Evolutionary conservation across 352 stramenopile species (phyloP).

Genomic region (Globisporangium emineosum): DNA sequence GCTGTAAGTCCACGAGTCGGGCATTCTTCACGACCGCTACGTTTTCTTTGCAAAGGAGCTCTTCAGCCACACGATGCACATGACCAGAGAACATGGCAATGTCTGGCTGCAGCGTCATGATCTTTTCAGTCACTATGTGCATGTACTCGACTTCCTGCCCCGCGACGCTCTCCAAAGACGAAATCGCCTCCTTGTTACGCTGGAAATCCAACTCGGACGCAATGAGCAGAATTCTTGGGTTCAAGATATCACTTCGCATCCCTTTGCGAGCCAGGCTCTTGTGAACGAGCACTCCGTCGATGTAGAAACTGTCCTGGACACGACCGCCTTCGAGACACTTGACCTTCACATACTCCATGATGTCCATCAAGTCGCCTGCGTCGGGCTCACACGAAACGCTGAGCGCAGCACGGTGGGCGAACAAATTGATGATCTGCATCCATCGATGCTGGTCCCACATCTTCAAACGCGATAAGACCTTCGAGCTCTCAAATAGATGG

Average conservation of each 20-base stretch:
- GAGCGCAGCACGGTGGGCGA: constrained; percentile 58
- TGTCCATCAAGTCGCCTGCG: constrained; percentile 69
- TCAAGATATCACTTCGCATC: constrained; percentile 79
- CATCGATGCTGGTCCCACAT: constrained; percentile 75
- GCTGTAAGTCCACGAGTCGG: constrained; percentile 69
- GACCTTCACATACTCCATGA: constrained; percentile 84
- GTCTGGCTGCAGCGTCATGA: constrained; percentile 79
- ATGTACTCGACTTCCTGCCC: constrained; percentile 88
- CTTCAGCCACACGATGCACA: constrained; percentile 82
- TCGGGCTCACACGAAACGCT: constrained; percentile 68
- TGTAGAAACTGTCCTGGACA: constrained; percentile 84
- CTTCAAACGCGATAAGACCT: constrained; percentile 45
- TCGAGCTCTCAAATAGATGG: constrained; percentile 52
- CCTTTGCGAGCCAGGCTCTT: constrained; percentile 80
- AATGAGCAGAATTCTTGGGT: constrained; percentile 81
- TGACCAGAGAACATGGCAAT: constrained; percentile 86
- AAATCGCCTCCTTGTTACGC: constrained; percentile 78
- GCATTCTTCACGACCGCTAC: constrained; percentile 88
- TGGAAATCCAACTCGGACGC: constrained; percentile 83
- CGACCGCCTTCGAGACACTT: constrained; percentile 76
- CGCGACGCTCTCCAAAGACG: constrained; percentile 79
- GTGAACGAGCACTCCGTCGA: constrained; percentile 86
- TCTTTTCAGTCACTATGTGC: constrained; percentile 88
- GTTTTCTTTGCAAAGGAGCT: constrained; percentile 69
- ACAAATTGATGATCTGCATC: constrained; percentile 82